Evolutionary conservation across 176 grass and related monocot species (phyloP).

Genomic region (Phragmites australis): DNA sequence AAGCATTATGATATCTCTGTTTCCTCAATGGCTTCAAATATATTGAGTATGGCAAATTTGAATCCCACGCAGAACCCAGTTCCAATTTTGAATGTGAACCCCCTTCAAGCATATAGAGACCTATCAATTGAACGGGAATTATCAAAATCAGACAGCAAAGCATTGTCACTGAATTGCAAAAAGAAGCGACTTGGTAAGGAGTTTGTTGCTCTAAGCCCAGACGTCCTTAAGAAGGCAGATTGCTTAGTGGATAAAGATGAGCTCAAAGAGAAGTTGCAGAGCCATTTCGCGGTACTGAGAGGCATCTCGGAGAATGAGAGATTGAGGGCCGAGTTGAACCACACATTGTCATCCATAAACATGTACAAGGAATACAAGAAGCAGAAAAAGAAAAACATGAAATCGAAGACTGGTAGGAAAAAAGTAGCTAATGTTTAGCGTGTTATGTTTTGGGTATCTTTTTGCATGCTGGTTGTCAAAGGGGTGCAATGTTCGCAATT

Average conservation of each 20-base stretch:
- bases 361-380: conserved; percentile 83
- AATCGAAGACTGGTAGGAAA: conserved; percentile 35
- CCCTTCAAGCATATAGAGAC: conserved; percentile 74
- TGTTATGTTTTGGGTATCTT: background rate
- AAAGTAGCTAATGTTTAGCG: conserved; percentile 21
- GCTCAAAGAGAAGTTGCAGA: conserved; percentile 61
- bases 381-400: conserved; percentile 49
- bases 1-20: conserved; percentile 80
- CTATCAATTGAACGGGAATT: conserved; percentile 58
- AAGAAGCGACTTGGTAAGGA: conserved; percentile 53
- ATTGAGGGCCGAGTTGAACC: conserved; percentile 69
- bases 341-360: conserved; percentile 60
- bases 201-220: conserved; percentile 47
- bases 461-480: background rate
- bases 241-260: conserved; percentile 42
- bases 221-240: conserved; percentile 49
- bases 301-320: conserved; percentile 78
- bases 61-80: conserved; percentile 67
- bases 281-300: conserved; percentile 65
- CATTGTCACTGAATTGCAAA: conserved; percentile 50
- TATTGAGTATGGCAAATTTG: conserved; percentile 74
- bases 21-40: conserved; percentile 67
- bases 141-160: conserved; percentile 54
- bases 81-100: conserved; percentile 64
- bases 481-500: background rate